A percentile compares a stretch with the other conserved stretches of the same genome.
Conservation (phyloP, 495 filamentous ascomycete genomes). For the Elasticomyces elasticus region DNA sequence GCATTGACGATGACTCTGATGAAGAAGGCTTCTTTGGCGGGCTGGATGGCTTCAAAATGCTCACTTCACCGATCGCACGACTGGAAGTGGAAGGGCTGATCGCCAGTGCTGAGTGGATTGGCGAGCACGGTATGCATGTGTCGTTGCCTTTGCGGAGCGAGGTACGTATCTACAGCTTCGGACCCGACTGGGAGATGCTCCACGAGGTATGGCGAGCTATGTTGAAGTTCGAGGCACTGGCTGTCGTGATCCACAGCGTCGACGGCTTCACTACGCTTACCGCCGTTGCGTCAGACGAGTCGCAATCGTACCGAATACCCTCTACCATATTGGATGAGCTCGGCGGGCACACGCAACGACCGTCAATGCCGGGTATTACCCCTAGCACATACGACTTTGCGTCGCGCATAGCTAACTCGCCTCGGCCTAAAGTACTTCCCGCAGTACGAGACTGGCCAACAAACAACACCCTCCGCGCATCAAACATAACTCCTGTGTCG, state of each 20-base stretch:
- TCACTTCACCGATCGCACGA: background rate
- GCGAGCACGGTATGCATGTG: background rate
- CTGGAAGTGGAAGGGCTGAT: background rate
- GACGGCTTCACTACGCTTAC: background rate
- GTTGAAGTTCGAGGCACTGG: background rate
- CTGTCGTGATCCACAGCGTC: background rate
- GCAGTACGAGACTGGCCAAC: too few relatives aligned
- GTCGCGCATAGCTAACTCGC: too few relatives aligned
- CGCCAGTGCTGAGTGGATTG: background rate
- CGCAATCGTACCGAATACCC: slow-evolving; percentile 1
- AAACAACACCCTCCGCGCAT: too few relatives aligned
- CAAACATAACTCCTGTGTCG: background rate
- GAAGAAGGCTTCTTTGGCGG: slow-evolving; percentile 8
- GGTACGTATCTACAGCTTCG: slow-evolving; percentile 1
- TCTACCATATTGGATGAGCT: slow-evolving; percentile 4
- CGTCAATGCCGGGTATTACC: background rate
- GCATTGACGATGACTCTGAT: background rate
- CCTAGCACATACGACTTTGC: too few relatives aligned
- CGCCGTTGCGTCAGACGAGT: background rate
- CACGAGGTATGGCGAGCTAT: slow-evolving; percentile 6
- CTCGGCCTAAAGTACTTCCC: background rate
- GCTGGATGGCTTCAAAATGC: background rate
- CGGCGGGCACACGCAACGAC: background rate
- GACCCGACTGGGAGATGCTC: slow-evolving; percentile 10
- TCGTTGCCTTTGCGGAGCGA: background rate